phyloP scores from a whole-genome alignment of 768 basidiomycete species.

The Suillus hirtellus region DNA sequence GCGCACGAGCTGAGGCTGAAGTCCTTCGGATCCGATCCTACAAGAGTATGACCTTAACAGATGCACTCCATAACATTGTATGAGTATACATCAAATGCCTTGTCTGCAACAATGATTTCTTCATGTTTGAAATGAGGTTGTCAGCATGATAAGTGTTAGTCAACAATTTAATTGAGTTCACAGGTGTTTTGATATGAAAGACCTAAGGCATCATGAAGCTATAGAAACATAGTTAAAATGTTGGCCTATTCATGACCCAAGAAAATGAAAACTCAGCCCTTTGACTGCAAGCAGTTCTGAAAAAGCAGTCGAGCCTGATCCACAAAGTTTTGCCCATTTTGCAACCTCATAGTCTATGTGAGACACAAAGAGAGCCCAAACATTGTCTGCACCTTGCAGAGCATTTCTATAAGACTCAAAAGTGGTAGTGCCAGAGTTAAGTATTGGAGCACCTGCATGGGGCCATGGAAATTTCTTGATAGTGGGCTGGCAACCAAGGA shows the following conservation, averaged over 20 bases:
- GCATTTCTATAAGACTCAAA: neutral
- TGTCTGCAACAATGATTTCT: constrained; percentile 24
- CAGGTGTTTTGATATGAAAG: constrained; percentile 34
- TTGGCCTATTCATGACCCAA: neutral
- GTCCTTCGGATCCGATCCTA: too few species aligned
- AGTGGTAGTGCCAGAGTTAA: neutral
- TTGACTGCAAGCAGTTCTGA: constrained; percentile 39
- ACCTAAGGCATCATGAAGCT: constrained; percentile 28
- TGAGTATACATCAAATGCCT: constrained; percentile 34
- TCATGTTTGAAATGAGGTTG: constrained; percentile 33
- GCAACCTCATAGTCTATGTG: constrained; percentile 41
- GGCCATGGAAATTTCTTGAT: neutral
- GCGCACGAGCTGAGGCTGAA: too few species aligned
- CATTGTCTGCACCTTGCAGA: neutral
- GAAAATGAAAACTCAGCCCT: constrained; percentile 30
- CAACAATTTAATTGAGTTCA: constrained; percentile 38
- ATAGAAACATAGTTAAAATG: neutral
- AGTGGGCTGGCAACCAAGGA: neutral
- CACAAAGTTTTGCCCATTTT: constrained; percentile 40
- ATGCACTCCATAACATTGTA: constrained; percentile 39
- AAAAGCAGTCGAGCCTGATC: constrained; percentile 38
- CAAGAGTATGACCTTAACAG: too few species aligned
- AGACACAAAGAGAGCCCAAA: constrained; percentile 35
- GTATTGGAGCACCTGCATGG: neutral
- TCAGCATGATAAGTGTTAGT: constrained; percentile 21